These are phyloP conservation scores for Excoecaria agallocha DNA, from an alignment of 345 rosid species.

Conservation along the genomic window DNA sequence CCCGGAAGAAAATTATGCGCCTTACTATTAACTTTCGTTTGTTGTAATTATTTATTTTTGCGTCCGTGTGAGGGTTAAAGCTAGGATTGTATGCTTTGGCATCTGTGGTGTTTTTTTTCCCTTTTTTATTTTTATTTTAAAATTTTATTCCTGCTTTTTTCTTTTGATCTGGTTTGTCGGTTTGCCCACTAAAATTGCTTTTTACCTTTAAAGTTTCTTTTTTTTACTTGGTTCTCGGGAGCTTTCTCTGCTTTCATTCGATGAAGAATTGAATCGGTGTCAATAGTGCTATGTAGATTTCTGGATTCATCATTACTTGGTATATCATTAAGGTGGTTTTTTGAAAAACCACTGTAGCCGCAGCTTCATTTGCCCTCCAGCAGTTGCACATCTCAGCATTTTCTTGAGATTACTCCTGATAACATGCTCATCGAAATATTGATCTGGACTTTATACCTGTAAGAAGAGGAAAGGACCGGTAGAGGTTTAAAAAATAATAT, in stretches of 20 bases:
- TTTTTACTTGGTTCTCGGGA: slow-evolving; percentile 1
- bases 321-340: background rate
- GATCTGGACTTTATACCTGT: too few species aligned
- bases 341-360: too few species aligned
- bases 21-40: background rate
- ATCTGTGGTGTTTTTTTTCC: background rate
- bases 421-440: too few species aligned
- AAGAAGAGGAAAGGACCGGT: too few species aligned
- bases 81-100: background rate
- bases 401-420: too few species aligned
- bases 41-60: background rate
- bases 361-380: too few species aligned
- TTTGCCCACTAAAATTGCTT: slow-evolving; percentile 7
- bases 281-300: background rate
- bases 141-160: background rate
- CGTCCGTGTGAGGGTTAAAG: background rate
- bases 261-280: slow-evolving; percentile 8
- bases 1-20: background rate
- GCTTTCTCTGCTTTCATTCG: background rate
- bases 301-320: background rate
- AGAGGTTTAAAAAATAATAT: too few species aligned
- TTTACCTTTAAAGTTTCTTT: slow-evolving; percentile 14
- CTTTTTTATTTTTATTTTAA: background rate
- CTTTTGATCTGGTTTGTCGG: background rate
- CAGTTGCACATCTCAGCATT: too few species aligned